Evolutionary conservation across 2,329 filamentous ascomycete genomes (phyloP).

Genomic region (Xylariales sp.): DNA sequence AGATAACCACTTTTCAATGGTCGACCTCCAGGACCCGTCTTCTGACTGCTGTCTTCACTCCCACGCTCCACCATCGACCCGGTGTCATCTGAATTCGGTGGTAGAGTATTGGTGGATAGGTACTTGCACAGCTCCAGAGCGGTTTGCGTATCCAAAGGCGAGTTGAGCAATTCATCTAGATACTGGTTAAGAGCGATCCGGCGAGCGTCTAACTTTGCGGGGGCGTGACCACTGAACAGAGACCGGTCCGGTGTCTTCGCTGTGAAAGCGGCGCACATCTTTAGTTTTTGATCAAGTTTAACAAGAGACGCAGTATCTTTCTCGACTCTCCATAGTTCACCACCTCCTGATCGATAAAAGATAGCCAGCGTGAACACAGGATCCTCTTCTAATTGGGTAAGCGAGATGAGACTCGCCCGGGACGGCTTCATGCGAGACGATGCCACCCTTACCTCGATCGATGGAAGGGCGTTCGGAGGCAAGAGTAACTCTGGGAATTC

Average conservation of each 20-base stretch:
- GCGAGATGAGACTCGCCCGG: constrained; percentile 73
- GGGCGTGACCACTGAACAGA: constrained; percentile 87
- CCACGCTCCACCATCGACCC: constrained; percentile 31
- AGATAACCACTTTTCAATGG: constrained; percentile 82
- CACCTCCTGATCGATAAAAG: constrained; percentile 68
- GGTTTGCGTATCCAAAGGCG: constrained; percentile 69
- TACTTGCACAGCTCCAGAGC: constrained; percentile 84
- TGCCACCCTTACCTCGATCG: constrained; percentile 79
- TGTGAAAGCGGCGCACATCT: constrained; percentile 65
- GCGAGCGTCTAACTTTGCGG: constrained; percentile 86
- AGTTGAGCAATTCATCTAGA: constrained; percentile 79
- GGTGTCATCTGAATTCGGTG: constrained; percentile 56
- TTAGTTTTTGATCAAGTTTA: constrained; percentile 78
- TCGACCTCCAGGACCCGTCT: constrained; percentile 56
- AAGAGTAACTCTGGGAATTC: constrained; percentile 83
- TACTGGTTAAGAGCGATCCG: constrained; percentile 77
- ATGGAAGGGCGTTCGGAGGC: constrained; percentile 81
- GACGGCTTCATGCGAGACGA: constrained; percentile 95
- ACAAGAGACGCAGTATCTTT: constrained; percentile 80
- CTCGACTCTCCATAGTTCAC: constrained; percentile 89
- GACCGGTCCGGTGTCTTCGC: constrained; percentile 77
- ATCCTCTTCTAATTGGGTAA: constrained; percentile 81
- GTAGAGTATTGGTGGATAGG: constrained; percentile 64
- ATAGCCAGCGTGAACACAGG: constrained; percentile 90
- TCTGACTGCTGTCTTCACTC: constrained; percentile 33